These are phyloP conservation scores for Heliamphora exappendiculata DNA, from an alignment of 148 eudicot species.

Conservation along the genomic window DNA sequence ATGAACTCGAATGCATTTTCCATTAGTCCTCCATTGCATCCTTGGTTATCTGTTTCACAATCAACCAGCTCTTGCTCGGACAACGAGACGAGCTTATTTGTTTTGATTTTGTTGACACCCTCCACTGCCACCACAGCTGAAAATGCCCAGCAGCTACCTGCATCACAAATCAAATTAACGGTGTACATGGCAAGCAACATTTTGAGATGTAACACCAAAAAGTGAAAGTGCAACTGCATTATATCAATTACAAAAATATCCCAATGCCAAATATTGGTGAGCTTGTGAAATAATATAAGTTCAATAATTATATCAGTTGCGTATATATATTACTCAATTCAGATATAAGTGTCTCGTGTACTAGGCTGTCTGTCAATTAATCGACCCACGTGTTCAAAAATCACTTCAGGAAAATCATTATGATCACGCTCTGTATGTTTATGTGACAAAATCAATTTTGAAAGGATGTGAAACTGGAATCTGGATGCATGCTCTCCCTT, in stretches of 20 bases:
- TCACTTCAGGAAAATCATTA: too few relatives aligned
- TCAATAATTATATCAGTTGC: too few relatives aligned
- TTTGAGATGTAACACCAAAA: not conserved
- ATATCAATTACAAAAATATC: not conserved
- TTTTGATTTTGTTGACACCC: slow-evolving; percentile 74
- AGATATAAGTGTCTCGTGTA: not conserved
- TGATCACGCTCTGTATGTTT: not conserved
- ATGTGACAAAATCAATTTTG: not conserved
- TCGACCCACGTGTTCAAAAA: not conserved
- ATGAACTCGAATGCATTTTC: slow-evolving; percentile 46
- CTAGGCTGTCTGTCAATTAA: not conserved
- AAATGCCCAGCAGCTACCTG: slow-evolving; percentile 82
- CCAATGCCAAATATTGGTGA: not conserved
- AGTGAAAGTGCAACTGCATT: not conserved
- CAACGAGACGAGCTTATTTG: slow-evolving; percentile 43
- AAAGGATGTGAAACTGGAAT: too few relatives aligned
- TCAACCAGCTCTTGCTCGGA: slow-evolving; percentile 79
- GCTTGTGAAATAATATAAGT: not conserved
- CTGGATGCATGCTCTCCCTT: too few relatives aligned
- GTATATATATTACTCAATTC: too few relatives aligned
- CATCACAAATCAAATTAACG: not conserved
- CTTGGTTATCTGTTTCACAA: slow-evolving; percentile 44
- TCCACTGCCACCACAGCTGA: slow-evolving; percentile 65
- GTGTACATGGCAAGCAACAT: too few relatives aligned
- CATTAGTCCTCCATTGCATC: slow-evolving; percentile 60